Conservation (phyloP, 148 eudicot genomes). For the Cornus kousa region DNA sequence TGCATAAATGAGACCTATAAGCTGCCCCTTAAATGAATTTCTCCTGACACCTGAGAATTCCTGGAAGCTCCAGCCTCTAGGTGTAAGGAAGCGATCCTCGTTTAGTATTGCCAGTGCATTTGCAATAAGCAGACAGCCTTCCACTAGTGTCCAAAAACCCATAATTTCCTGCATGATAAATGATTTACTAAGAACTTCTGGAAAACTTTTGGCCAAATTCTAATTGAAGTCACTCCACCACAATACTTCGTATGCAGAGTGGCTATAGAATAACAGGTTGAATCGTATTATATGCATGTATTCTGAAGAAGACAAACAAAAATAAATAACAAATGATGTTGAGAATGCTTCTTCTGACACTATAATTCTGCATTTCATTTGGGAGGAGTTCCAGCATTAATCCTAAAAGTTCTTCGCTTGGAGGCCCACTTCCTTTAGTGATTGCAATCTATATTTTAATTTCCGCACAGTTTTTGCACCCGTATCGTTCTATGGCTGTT, state of each 20-base stretch:
- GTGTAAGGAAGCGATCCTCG: slow-evolving; percentile 82
- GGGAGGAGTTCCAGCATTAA: background rate
- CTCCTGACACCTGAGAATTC: slow-evolving; percentile 58
- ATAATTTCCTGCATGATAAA: slow-evolving; percentile 32
- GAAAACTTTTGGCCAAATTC: background rate
- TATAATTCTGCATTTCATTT: background rate
- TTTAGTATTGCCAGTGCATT: slow-evolving; percentile 85
- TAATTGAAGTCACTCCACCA: background rate
- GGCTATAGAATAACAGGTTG: background rate
- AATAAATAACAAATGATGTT: background rate
- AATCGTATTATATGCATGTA: background rate
- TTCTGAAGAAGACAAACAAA: background rate
- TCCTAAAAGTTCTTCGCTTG: too few species aligned
- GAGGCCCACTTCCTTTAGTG: too few species aligned
- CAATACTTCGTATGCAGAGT: background rate
- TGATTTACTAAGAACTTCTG: background rate
- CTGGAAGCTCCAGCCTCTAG: slow-evolving; percentile 77
- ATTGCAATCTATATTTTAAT: too few species aligned
- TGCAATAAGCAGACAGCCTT: slow-evolving; percentile 84
- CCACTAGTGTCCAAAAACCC: slow-evolving; percentile 84
- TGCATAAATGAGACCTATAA: slow-evolving; percentile 77
- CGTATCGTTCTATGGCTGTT: too few species aligned
- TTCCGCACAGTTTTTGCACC: too few species aligned
- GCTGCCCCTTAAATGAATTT: slow-evolving; percentile 60
- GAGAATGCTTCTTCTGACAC: background rate